Conservation (phyloP, 164 flowering plant genomes). For the Hamamelis virginiana region DNA sequence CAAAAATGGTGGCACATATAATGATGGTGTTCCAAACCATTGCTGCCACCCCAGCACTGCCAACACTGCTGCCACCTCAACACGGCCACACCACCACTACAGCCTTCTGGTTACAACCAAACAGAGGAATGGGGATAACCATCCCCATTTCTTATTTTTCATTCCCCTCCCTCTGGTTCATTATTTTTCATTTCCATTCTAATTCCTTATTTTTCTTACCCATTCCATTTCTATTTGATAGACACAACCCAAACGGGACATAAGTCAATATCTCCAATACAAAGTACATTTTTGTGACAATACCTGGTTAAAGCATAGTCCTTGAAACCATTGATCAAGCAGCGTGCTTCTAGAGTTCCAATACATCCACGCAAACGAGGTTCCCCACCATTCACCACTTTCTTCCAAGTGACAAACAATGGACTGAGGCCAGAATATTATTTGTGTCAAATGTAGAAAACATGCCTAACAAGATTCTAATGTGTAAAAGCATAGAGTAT, state of each 20-base stretch:
- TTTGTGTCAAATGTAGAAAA: slow-evolving; percentile 11
- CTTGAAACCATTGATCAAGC: slow-evolving; percentile 75
- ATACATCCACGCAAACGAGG: slow-evolving; percentile 98
- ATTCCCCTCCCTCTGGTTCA: too few relatives aligned
- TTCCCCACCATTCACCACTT: slow-evolving; percentile 82
- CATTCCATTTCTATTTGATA: too few relatives aligned
- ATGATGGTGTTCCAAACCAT: slow-evolving; percentile 46
- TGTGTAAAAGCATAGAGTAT: background rate
- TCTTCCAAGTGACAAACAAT: slow-evolving; percentile 98
- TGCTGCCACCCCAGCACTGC: too few relatives aligned
- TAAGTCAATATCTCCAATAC: background rate
- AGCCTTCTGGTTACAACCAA: too few relatives aligned
- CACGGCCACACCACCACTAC: too few relatives aligned
- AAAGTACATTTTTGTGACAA: background rate
- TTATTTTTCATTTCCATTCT: too few relatives aligned
- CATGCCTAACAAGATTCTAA: background rate
- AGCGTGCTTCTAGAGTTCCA: slow-evolving; percentile 89
- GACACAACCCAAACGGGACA: too few relatives aligned
- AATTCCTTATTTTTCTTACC: too few relatives aligned
- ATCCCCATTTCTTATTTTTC: too few relatives aligned
- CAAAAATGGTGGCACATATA: slow-evolving; percentile 45
- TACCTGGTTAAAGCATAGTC: slow-evolving; percentile 97
- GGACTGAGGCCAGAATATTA: slow-evolving; percentile 57
- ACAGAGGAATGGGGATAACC: too few relatives aligned
- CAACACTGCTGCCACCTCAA: too few relatives aligned